Evolutionary conservation across 352 stramenopile species (phyloP), one percentile per base, ranked within the genome.

Genomic region (Phytophthora aleatoria): DNA sequence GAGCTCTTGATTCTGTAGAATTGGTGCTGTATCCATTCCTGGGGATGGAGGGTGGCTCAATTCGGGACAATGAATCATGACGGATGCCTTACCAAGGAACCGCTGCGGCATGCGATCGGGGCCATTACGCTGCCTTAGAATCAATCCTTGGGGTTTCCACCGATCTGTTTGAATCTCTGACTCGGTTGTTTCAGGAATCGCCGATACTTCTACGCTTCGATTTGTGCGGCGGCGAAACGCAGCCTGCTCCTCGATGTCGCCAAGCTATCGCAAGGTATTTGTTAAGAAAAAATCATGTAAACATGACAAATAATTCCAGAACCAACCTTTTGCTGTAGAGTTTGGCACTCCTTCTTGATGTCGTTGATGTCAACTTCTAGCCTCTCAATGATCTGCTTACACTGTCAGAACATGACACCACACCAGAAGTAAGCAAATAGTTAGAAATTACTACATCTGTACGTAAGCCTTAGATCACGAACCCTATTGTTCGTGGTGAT

Each of bases 141-240:
- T 85, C 5, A 93, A 54, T n/a, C 85, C 85, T 50, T 87, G 76
- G 2, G 85, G 85, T 39, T 79, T 79, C 85, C 85, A 94, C 9
- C 69, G 71, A 55, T 94, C 85, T 0, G 85, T 94, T 55, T 94
- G 85, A 62, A 90, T 81, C 20, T 87, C 78, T 0, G 57, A 64
- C 26, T 94, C 83, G 3, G 49, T 70, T 6, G 69, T 75, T 20
- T 82, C 69, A 1, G 74, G 55, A 6, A 79, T 54, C 0, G 69
- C 82, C 7, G 75, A 85, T 24, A 89, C 71, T n/a, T 73, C 79
- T 15, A 94, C 72, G 50, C 79, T 82, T 35, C 69, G 74, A 60
- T 94, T 91, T 24, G 83, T 94, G 15, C 60, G 69, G 11, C 71
- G 80, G 4, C 79, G 79, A 64, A 75, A 86, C 15, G 83, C 73